Conservation (phyloP, 108 stramenopile species). For the Aurantiochytrium sp. region DNA sequence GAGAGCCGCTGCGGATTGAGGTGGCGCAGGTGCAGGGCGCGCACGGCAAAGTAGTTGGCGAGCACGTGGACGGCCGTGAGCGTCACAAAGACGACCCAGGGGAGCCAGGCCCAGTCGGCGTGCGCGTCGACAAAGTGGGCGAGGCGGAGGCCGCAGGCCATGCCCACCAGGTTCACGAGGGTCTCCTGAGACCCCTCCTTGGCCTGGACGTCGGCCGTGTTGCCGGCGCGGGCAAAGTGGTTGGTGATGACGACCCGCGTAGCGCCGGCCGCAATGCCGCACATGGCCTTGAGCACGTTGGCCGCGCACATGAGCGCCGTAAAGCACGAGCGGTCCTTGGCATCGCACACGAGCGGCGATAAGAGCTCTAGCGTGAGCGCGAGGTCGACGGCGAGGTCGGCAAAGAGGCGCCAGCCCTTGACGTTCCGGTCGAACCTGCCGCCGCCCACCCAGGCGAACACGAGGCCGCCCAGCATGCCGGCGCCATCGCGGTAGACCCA, state of each 20-base stretch:
- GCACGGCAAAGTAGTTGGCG: conserved; percentile 81
- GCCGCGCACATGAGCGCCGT: conserved; percentile 60
- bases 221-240: conserved; percentile 76
- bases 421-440: conserved; percentile 76
- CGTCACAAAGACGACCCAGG: conserved; percentile 71
- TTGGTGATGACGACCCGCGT: conserved; percentile 79
- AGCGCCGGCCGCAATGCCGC: conserved; percentile 51
- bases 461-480: conserved; percentile 79
- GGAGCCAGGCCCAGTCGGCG: background rate
- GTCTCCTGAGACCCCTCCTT: conserved; percentile 94
- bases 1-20: conserved; percentile 54
- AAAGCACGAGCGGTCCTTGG: background rate
- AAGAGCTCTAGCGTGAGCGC: conserved; percentile 81
- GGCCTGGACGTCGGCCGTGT: conserved; percentile 83
- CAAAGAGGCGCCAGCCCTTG: conserved; percentile 87
- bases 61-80: conserved; percentile 81
- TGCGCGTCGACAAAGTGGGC: conserved; percentile 48
- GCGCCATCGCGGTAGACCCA: conserved; percentile 72
- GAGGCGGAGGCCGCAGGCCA: conserved; percentile 67
- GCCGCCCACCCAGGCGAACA: conserved; percentile 72
- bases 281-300: conserved; percentile 79
- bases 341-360: conserved; percentile 50
- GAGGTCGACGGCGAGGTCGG: conserved; percentile 85
- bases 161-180: conserved; percentile 80
- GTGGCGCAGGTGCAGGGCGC: conserved; percentile 65